A percentile compares a stretch with the other conserved stretches of the same genome.
These are phyloP conservation scores for Starmerella gropengiesseri DNA, from an alignment of 805 yeast genomes.

Conservation along the genomic window DNA sequence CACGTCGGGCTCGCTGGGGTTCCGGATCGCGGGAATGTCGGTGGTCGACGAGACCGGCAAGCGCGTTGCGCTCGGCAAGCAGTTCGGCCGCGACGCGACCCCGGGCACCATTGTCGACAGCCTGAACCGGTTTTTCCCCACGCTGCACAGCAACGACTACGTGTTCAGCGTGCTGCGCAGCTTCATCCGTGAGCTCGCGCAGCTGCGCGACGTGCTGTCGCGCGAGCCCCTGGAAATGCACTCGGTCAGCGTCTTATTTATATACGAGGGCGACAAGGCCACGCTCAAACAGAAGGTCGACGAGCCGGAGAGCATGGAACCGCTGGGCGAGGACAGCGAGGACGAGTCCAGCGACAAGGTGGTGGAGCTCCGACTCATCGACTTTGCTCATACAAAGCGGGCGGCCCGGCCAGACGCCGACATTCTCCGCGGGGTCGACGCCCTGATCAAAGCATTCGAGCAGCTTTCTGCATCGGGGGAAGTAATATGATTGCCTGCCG, in stretches of 20 bases:
- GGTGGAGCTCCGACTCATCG: slow-evolving; percentile 60
- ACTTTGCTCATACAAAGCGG: slow-evolving; percentile 76
- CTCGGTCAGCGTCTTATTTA: slow-evolving; percentile 40
- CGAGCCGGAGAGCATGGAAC: slow-evolving; percentile 22
- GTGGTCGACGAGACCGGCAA: slow-evolving; percentile 34
- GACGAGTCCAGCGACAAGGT: slow-evolving; percentile 28
- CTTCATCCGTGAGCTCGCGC: slow-evolving; percentile 49
- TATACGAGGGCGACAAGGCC: slow-evolving; percentile 55
- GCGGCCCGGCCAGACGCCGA: slow-evolving; percentile 61
- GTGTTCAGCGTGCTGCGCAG: slow-evolving; percentile 32
- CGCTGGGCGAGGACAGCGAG: slow-evolving; percentile 27
- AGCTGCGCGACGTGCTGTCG: slow-evolving; percentile 53
- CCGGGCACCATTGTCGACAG: slow-evolving; percentile 37
- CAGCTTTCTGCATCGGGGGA: slow-evolving; percentile 3
- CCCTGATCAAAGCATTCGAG: slow-evolving; percentile 33
- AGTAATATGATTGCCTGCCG: not conserved
- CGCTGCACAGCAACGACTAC: slow-evolving; percentile 14
- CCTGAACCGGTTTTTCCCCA: slow-evolving; percentile 35
- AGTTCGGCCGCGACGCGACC: slow-evolving; percentile 55
- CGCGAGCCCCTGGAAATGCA: slow-evolving; percentile 30
- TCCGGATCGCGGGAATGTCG: slow-evolving; percentile 85
- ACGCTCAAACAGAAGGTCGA: slow-evolving; percentile 41
- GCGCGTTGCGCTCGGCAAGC: slow-evolving; percentile 49
- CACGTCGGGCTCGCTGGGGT: slow-evolving; percentile 67
- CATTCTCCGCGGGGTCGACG: slow-evolving; percentile 57